phyloP scores from a whole-genome alignment of 1,284 basidiomycete genomes.

The Trichosporon asahii region DNA sequence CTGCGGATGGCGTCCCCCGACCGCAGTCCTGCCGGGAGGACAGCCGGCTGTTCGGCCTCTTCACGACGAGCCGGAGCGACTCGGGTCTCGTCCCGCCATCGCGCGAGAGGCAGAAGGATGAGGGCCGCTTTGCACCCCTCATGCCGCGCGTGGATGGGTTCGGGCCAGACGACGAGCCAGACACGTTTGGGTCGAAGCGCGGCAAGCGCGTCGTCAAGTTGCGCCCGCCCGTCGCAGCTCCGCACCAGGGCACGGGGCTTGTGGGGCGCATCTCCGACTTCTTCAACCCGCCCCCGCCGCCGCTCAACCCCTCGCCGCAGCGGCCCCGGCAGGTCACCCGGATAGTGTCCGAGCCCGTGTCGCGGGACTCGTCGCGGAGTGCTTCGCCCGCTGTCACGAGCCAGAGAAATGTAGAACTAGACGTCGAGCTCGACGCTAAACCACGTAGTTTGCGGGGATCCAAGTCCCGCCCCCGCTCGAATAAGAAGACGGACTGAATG shows the following conservation, averaged over 20 bases:
- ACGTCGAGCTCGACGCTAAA: conserved; percentile 20
- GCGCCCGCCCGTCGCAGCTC: conserved; percentile 16
- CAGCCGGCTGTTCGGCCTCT: conserved; percentile 20
- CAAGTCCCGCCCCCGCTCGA: background rate
- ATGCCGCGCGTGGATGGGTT: background rate
- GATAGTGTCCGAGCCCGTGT: conserved; percentile 3
- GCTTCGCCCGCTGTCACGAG: background rate
- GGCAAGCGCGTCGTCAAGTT: conserved; percentile 16
- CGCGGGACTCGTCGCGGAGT: background rate
- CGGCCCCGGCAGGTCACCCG: background rate
- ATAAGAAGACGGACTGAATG: conserved; percentile 21
- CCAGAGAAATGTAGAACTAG: background rate
- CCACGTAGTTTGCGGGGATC: background rate
- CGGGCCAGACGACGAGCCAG: background rate
- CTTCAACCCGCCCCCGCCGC: conserved; percentile 23
- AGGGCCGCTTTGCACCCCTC: conserved; percentile 13
- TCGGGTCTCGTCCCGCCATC: background rate
- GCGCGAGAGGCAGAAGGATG: background rate
- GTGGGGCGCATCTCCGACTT: conserved; percentile 12
- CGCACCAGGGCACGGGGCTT: background rate
- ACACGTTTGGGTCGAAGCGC: background rate
- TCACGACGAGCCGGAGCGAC: background rate
- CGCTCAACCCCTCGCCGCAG: background rate
- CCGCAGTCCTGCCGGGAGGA: conserved; percentile 18
- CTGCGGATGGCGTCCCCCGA: background rate